phyloP scores from a whole-genome alignment of 176 grass and related monocot genomes.

The Rhynchospora breviuscula region DNA sequence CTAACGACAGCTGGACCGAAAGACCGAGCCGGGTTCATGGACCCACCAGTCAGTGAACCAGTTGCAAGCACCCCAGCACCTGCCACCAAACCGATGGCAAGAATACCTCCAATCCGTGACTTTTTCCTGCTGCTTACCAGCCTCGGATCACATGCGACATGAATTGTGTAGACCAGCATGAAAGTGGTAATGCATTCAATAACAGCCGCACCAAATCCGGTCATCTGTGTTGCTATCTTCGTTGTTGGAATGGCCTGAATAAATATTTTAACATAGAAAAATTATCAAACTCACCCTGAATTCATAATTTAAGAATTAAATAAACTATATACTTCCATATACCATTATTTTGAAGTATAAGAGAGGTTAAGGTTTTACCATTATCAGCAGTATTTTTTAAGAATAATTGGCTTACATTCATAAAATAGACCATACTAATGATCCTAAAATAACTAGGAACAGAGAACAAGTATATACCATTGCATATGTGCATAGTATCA shows the following conservation, averaged over 20 bases:
- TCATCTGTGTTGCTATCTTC: conserved; percentile 62
- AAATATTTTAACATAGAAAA: background rate
- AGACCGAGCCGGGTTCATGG: conserved; percentile 91
- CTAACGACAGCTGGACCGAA: conserved; percentile 73
- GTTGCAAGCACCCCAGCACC: conserved; percentile 62
- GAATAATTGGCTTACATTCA: background rate
- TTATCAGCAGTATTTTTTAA: background rate
- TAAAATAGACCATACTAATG: background rate
- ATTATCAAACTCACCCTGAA: background rate
- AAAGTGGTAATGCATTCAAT: conserved; percentile 62
- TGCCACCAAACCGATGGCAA: conserved; percentile 39
- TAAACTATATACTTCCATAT: background rate
- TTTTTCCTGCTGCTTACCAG: background rate
- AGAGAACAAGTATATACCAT: background rate
- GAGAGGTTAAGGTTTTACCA: background rate
- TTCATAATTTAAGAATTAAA: background rate
- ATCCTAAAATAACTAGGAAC: background rate
- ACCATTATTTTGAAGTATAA: background rate
- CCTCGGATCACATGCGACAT: conserved; percentile 45
- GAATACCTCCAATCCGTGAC: conserved; percentile 30
- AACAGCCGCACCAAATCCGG: conserved; percentile 67
- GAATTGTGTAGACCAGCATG: conserved; percentile 61
- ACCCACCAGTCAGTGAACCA: conserved; percentile 59
- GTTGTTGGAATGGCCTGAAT: conserved; percentile 66
- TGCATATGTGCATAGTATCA: background rate